Evolutionary conservation across 768 basidiomycete species (phyloP), one percentile per base, ranked within the genome.

Genomic region (Russula griseocarnosa): DNA sequence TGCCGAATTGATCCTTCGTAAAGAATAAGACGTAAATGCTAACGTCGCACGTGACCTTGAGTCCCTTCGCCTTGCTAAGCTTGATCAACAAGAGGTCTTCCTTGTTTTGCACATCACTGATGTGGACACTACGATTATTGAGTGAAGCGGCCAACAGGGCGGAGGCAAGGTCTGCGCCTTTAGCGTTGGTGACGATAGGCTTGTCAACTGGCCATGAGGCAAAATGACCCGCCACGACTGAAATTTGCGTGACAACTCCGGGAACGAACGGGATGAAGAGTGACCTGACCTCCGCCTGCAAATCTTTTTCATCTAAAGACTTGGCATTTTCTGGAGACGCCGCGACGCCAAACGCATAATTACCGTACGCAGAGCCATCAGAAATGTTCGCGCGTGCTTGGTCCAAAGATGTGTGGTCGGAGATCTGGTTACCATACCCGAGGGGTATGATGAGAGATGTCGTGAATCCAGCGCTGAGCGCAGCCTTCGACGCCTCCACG

Each of bases 41-140:
- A 36, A 97, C 92, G 69, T 99, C 97, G 74, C 96, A 98, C 3
- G 96, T 98, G 55, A 98, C 96, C 70, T 92, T 90, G 70, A 98
- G 83, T 14, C 90, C 81, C 78, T 94, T 95, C 47, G 88, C 87
- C 78, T 99, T 99, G 82, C 93, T 94, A 44, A 99, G 81, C 3
- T 90, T 87, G 72, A 99, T 98, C 62, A 99, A 78, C 34, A 89
- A 79, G 54, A 99, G 79, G 71, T 98, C 97, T 60, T 95, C 93
- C 68, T 83, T 82, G 66, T 81, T 88, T 66, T 86, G 86, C 36
- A 98, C 92, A 70, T 95, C 90, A 10, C 92, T 92, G 68, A 98
- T 83, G 73, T 99, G 97, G 11, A 98, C 83, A 67, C 84, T 86
- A 65, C 94, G 86, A 71, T 82, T 86, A 75, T 98, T 88, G 51